These are phyloP conservation scores for Ogataea trehaloabstinens DNA, from an alignment of 805 yeast genomes.

Conservation along the genomic window DNA sequence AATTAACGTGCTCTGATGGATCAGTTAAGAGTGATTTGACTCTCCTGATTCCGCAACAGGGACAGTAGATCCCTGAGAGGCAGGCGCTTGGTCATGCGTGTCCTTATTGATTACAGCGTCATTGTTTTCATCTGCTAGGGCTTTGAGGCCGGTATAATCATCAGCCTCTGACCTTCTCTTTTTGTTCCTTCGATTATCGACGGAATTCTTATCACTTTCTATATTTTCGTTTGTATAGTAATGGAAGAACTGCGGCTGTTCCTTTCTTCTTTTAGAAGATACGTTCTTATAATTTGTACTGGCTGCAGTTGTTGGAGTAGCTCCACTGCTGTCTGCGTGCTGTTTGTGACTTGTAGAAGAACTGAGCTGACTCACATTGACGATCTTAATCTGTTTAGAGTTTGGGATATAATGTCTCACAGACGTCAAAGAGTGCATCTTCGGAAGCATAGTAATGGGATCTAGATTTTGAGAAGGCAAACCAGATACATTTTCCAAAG, in stretches of 20 bases:
- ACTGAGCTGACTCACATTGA: conserved; percentile 7
- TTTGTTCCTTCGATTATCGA: conserved; percentile 22
- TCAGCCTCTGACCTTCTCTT: conserved; percentile 9
- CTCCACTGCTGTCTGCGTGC: not conserved
- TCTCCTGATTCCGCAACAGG: too few relatives aligned
- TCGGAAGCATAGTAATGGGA: conserved; percentile 5
- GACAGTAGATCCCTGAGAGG: too few relatives aligned
- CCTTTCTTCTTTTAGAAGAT: conserved; percentile 10
- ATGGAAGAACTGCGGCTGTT: conserved; percentile 22
- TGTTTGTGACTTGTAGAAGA: conserved; percentile 1
- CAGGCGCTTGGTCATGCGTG: too few relatives aligned
- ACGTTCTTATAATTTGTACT: not conserved
- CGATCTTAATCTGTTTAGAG: conserved; percentile 14
- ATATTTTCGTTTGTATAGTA: conserved; percentile 18
- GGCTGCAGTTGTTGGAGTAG: not conserved
- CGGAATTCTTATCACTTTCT: conserved; percentile 15
- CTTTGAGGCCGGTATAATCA: not conserved
- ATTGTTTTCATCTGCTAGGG: too few relatives aligned
- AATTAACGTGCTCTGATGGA: too few relatives aligned
- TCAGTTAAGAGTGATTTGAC: too few relatives aligned
- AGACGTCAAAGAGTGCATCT: conserved; percentile 11
- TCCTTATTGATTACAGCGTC: too few relatives aligned
- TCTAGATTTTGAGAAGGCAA: not conserved
- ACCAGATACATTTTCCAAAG: not conserved
- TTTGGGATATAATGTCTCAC: conserved; percentile 8